A percentile compares a stretch with the other conserved stretches of the same genome.
phyloP scores from a whole-genome alignment of 192 early-diverging fungal genomes.

The Phycomyces blakesleeanus region DNA sequence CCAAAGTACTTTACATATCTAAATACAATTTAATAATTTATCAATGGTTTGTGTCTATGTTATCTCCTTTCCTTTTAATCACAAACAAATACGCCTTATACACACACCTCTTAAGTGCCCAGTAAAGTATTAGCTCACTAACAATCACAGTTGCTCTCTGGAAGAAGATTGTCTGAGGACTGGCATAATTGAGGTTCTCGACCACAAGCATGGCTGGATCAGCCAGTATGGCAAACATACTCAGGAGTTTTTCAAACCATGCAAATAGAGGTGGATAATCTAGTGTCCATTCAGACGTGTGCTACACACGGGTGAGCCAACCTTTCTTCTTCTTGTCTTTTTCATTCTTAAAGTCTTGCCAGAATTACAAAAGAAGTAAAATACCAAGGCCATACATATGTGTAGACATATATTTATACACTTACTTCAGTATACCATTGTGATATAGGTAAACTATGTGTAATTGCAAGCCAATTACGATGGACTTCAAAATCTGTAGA shows the following conservation, averaged over 20 bases:
- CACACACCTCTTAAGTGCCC: conserved; percentile 54
- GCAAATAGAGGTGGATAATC: conserved; percentile 99
- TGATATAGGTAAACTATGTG: conserved; percentile 71
- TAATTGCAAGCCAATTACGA: conserved; percentile 96
- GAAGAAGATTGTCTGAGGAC: conserved; percentile 67
- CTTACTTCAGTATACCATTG: conserved; percentile 85
- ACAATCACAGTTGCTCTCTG: conserved; percentile 81
- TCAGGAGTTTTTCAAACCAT: conserved; percentile 84
- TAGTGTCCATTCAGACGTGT: conserved; percentile 86
- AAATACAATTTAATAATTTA: not conserved
- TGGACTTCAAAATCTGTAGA: conserved; percentile 99
- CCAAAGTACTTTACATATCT: conserved; percentile 25
- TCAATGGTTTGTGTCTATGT: not conserved
- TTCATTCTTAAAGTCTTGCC: too few species aligned
- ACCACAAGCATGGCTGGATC: conserved; percentile 80
- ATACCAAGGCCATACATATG: not conserved
- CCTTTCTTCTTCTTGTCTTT: too few species aligned
- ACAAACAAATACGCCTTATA: not conserved
- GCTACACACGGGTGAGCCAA: conserved; percentile 29
- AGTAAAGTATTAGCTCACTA: conserved; percentile 77
- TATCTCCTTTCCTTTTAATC: not conserved
- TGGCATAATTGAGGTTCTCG: conserved; percentile 62
- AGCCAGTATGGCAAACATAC: conserved; percentile 46
- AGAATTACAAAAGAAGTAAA: not conserved
- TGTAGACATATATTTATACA: not conserved